phyloP scores from a whole-genome alignment of 352 stramenopile genomes.

The Globisporangium solare region DNA sequence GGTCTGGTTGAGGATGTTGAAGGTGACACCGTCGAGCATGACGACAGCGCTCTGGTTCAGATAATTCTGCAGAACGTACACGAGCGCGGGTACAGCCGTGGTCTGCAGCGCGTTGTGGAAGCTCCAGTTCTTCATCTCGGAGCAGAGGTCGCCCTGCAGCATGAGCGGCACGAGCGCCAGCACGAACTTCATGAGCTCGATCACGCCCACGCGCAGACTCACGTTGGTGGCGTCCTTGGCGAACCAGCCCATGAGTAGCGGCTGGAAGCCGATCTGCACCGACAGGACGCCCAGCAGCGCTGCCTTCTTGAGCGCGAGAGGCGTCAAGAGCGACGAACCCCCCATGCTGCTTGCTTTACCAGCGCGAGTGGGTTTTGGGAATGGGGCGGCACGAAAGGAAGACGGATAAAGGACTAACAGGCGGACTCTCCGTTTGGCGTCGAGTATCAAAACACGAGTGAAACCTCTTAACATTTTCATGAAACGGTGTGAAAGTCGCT shows the following conservation, averaged over 20 bases:
- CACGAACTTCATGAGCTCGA: constrained; percentile 67
- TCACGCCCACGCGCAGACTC: constrained; percentile 65
- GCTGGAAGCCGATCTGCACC: constrained; percentile 74
- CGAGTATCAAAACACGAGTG: too few species aligned
- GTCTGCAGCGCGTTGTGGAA: constrained; percentile 51
- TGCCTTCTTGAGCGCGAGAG: constrained; percentile 43
- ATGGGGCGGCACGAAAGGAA: too few species aligned
- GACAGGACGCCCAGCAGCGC: constrained; percentile 59
- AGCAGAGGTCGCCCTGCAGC: constrained; percentile 35
- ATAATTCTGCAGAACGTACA: constrained; percentile 84
- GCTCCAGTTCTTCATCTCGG: constrained; percentile 66
- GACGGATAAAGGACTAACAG: too few species aligned
- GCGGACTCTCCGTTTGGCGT: too few species aligned
- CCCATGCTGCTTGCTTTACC: neutral
- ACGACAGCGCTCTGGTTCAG: constrained; percentile 76
- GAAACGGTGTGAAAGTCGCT: too few species aligned
- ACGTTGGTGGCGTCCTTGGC: constrained; percentile 51
- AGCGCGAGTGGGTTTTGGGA: too few species aligned
- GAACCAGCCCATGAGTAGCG: constrained; percentile 76
- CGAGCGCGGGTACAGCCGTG: constrained; percentile 62
- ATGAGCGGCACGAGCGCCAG: constrained; percentile 60
- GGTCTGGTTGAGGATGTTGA: constrained; percentile 86
- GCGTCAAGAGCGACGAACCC: constrained; percentile 18
- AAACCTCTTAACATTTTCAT: too few species aligned
- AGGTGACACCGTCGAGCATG: constrained; percentile 73